Percentiles rank a stretch among this genome's conserved stretches.
Evolutionary conservation across 441 rosid species (phyloP).

Genomic region (Erysimum cheiri): DNA sequence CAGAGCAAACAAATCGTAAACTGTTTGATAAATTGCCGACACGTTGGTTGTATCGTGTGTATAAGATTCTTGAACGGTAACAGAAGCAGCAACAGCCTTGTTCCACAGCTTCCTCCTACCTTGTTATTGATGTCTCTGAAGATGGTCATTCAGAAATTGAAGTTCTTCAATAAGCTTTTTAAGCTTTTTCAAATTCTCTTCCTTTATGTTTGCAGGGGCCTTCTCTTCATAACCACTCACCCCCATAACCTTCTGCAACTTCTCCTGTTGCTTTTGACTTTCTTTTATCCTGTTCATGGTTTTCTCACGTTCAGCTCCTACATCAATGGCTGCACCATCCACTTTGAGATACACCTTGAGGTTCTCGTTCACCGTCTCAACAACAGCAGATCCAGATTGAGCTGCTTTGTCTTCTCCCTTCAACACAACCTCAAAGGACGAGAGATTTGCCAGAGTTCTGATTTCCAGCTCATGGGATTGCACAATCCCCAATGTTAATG

Average conservation of each 20-base stretch:
- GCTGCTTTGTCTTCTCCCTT: slow-evolving; percentile 63
- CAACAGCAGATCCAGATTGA: slow-evolving; percentile 71
- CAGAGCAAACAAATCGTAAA: background rate
- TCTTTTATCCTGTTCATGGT: slow-evolving; percentile 68
- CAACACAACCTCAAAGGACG: slow-evolving; percentile 72
- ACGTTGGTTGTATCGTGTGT: background rate
- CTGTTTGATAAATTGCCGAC: background rate
- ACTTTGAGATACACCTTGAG: slow-evolving; percentile 76
- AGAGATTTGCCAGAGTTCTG: slow-evolving; percentile 65
- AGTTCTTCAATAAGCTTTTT: slow-evolving; percentile 62
- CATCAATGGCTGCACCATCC: slow-evolving; percentile 56
- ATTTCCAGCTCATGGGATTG: slow-evolving; percentile 63
- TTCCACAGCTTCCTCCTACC: background rate
- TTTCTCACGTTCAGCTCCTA: slow-evolving; percentile 70
- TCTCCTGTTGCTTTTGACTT: slow-evolving; percentile 74
- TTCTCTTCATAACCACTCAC: slow-evolving; percentile 68
- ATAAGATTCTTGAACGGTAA: background rate
- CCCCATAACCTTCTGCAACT: slow-evolving; percentile 59
- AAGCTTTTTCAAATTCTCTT: slow-evolving; percentile 60
- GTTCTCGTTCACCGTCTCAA: slow-evolving; percentile 75
- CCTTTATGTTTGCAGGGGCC: slow-evolving; percentile 67
- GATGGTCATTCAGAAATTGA: slow-evolving; percentile 46
- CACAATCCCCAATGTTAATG: slow-evolving; percentile 53
- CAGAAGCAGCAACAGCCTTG: background rate
- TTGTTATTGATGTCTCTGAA: background rate